phyloP scores from a whole-genome alignment of 352 stramenopile species.

The Elongisporangium undulatum region DNA sequence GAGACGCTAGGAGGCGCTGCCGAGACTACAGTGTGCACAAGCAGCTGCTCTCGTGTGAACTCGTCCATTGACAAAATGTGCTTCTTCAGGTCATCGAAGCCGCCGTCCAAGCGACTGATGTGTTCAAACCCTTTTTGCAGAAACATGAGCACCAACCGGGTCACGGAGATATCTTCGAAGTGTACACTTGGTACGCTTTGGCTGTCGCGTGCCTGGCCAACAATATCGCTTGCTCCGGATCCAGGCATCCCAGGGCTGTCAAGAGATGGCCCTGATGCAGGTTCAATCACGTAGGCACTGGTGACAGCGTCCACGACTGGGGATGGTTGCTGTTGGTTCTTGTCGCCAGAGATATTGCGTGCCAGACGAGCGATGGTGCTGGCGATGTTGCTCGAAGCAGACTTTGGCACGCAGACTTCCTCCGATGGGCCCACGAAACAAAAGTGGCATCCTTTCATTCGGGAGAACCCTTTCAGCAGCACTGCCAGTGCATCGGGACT shows the following conservation, averaged over 20 bases:
- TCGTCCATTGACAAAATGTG: constrained; percentile 57
- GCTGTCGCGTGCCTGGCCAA: constrained; percentile 16
- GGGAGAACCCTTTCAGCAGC: constrained; percentile 74
- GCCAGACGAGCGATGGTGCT: constrained; percentile 54
- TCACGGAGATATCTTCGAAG: constrained; percentile 69
- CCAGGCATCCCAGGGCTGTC: constrained; percentile 15
- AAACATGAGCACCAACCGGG: constrained; percentile 80
- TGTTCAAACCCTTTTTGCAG: constrained; percentile 85
- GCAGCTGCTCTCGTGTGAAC: constrained; percentile 67
- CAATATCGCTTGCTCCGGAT: constrained; percentile 26
- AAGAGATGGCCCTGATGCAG: neutral
- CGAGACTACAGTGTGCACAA: constrained; percentile 24
- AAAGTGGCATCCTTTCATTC: constrained; percentile 89
- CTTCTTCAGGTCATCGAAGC: constrained; percentile 77
- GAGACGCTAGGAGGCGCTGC: constrained; percentile 13
- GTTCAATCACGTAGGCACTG: neutral
- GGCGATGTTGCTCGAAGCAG: constrained; percentile 26
- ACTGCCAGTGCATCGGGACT: constrained; percentile 67
- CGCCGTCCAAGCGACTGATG: constrained; percentile 77
- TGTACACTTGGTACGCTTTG: constrained; percentile 20
- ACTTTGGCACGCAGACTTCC: constrained; percentile 14
- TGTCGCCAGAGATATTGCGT: constrained; percentile 59
- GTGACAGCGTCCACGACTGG: constrained; percentile 1
- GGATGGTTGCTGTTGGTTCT: constrained; percentile 8
- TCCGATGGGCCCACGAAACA: constrained; percentile 77